Conservation (phyloP, 169 alveolate species). For the Plasmodium gonderi region DNA sequence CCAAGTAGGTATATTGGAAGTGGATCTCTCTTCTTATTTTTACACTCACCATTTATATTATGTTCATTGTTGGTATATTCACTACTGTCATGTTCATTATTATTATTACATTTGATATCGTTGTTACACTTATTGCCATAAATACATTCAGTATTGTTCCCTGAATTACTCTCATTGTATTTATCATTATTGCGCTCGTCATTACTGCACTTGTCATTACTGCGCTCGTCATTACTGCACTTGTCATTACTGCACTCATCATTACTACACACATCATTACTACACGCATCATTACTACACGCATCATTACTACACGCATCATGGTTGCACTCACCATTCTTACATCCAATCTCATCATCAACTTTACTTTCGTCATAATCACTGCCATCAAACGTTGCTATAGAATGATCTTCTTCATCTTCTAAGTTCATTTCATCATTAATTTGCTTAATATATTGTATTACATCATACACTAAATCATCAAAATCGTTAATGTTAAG, state of each 20-base stretch:
- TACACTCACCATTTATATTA: neutral
- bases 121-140: too few species aligned
- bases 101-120: too few species aligned
- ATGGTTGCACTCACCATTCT: neutral
- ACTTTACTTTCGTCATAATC: too few species aligned
- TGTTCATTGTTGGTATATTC: neutral
- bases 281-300: neutral
- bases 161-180: neutral
- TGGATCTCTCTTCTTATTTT: neutral
- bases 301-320: neutral
- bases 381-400: neutral
- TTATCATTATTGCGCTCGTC: neutral
- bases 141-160: too few species aligned
- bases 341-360: neutral
- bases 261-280: neutral
- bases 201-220: neutral
- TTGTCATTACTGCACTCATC: neutral
- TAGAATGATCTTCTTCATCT: neutral
- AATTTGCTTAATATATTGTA: slow-evolving; percentile 77
- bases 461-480: slow-evolving; percentile 77
- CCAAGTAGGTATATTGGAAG: slow-evolving; percentile 73
- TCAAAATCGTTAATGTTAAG: slow-evolving; percentile 55
- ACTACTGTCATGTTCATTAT: neutral
- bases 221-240: neutral
- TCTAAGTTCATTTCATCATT: neutral